Evolutionary conservation across 345 rosid species (phyloP), one percentile per base, ranked within the genome.

Genomic region (Linum trigynum): DNA sequence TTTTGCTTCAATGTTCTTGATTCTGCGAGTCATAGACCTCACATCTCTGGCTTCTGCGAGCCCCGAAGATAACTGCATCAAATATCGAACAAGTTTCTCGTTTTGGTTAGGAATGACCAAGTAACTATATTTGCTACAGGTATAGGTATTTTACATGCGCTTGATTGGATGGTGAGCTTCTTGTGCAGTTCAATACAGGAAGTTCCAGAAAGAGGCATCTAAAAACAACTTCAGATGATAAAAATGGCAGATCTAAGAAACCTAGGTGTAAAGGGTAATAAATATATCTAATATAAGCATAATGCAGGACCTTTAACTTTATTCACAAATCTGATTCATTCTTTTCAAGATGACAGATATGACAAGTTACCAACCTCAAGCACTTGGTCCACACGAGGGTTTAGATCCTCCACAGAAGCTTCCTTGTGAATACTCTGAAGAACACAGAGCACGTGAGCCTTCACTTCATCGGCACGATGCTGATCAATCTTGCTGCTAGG

Each of bases 1-100:
- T 80, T 79, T 80, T 67, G 84, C 84, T 67, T 89, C 98, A 66
- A 80, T 67, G 69, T 82, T 83, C 80, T 83, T 92, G 65, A 89
- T 78, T 12, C 68, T 79, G 35, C 62, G 64, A 9, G 83, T 80
- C 39, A 92, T 66, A 51, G 90, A 64, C 70, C 92, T 87, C 56
- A 80, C 80, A 69, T 83, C 83, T 55, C 73, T 65, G 39, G 85
- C 80, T 62, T 53, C 79, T 23, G 72, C 78, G 43, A 87, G 69
- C 69, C 70, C 72, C 39, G 85, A 45, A 65, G 70, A 81, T 65
- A 78, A 70, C 95, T 92, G 85, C 53, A 48, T 74, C 59, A 65
- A 39, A 67, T 32, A 70, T 53, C 12, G 72, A 43, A 23, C 48
- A 62, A 53, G 32, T 3, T 16, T 55, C 65, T 45, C 5, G 4